These are phyloP conservation scores for Pisolithus sp. DNA, from an alignment of 768 basidiomycete species.

Conservation along the genomic window DNA sequence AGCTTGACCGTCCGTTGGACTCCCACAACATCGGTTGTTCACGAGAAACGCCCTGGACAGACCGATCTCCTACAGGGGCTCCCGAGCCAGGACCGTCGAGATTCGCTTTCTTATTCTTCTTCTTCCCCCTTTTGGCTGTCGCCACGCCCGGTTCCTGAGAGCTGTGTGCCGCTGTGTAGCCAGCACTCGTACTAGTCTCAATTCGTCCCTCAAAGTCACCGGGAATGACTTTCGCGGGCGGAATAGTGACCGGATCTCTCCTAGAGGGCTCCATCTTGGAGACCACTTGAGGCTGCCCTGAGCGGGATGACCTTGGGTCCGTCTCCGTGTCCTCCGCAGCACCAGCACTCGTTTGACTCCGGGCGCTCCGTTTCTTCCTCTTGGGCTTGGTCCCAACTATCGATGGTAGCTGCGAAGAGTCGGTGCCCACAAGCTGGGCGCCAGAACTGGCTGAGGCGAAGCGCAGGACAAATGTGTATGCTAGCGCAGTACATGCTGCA, in stretches of 20 bases:
- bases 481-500: slow-evolving; percentile 29
- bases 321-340: slow-evolving; percentile 14
- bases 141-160: slow-evolving; percentile 5
- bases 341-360: slow-evolving; percentile 7
- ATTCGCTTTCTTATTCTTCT: slow-evolving; percentile 40
- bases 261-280: slow-evolving; percentile 8
- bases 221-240: slow-evolving; percentile 37
- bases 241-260: slow-evolving; percentile 25
- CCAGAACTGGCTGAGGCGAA: neutral
- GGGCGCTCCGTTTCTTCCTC: slow-evolving; percentile 24
- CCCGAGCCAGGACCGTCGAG: neutral
- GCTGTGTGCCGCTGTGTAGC: slow-evolving; percentile 3
- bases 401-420: neutral
- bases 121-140: slow-evolving; percentile 31
- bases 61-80: slow-evolving; percentile 15
- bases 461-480: slow-evolving; percentile 30
- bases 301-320: neutral
- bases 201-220: slow-evolving; percentile 35
- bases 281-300: slow-evolving; percentile 15
- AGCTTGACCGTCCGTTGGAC: neutral
- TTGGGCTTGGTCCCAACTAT: slow-evolving; percentile 19
- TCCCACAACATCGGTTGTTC: neutral
- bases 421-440: neutral
- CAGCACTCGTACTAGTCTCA: slow-evolving; percentile 3
- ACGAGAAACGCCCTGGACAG: neutral